Conservation (phyloP, 345 rosid genomes). For the Arabis alpina region DNA sequence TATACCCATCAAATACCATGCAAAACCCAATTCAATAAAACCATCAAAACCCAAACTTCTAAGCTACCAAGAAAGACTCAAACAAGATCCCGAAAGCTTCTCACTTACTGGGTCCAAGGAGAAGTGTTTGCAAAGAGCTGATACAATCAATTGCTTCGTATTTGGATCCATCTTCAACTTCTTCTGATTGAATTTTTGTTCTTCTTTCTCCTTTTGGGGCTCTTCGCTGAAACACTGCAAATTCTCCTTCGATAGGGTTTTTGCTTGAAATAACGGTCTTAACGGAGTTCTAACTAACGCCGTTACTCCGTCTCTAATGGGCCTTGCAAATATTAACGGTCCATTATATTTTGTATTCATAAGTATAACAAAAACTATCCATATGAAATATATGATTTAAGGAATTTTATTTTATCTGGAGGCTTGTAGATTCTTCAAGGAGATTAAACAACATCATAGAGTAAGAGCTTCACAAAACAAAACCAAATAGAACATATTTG, state of each 20-base stretch:
- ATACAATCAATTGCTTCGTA: conserved; percentile 52
- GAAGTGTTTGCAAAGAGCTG: conserved; percentile 65
- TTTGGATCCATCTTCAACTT: conserved; percentile 29
- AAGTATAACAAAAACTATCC: too few relatives aligned
- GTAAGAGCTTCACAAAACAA: too few relatives aligned
- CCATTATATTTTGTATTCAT: neutral
- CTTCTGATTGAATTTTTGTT: neutral
- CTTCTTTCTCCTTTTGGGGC: neutral
- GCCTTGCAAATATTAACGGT: neutral
- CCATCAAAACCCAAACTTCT: neutral
- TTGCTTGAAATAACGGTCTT: conserved; percentile 19
- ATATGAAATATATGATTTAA: too few relatives aligned
- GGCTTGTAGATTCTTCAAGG: too few relatives aligned
- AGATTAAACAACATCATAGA: too few relatives aligned
- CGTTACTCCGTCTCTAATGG: conserved; percentile 28
- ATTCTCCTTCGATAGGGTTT: conserved; percentile 41
- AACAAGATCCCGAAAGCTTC: conserved; percentile 4
- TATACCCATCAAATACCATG: conserved; percentile 1
- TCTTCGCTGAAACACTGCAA: conserved; percentile 12
- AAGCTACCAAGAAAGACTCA: conserved; percentile 18
- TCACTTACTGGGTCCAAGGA: conserved; percentile 59
- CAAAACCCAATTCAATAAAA: neutral
- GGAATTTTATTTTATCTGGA: too few relatives aligned
- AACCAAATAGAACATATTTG: too few relatives aligned
- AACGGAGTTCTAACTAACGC: conserved; percentile 36